phyloP scores from a whole-genome alignment of 2,329 filamentous ascomycete genomes.

The Amesomyces nigricolor region DNA sequence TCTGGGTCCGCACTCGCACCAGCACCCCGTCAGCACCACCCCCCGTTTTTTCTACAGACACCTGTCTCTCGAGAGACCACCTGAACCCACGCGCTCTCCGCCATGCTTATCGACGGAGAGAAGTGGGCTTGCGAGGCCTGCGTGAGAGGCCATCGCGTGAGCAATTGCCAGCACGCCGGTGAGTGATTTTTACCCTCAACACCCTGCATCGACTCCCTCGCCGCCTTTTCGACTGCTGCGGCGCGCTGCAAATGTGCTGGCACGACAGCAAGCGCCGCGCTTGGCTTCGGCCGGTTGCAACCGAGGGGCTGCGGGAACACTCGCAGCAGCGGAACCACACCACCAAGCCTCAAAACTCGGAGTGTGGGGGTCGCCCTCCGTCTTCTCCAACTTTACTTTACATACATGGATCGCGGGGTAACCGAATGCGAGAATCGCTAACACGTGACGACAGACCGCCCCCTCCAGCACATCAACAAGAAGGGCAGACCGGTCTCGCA shows the following conservation, averaged over 20 bases:
- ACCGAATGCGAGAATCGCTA: slow-evolving; percentile 12
- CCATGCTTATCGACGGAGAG: slow-evolving; percentile 86
- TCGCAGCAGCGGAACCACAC: slow-evolving; percentile 18
- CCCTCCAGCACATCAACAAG: slow-evolving; percentile 90
- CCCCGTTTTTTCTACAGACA: background rate
- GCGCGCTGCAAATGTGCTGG: slow-evolving; percentile 1
- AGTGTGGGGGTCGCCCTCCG: slow-evolving; percentile 7
- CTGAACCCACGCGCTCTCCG: slow-evolving; percentile 17
- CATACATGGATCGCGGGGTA: slow-evolving; percentile 6
- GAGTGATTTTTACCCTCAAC: slow-evolving; percentile 41
- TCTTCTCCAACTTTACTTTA: slow-evolving; percentile 8
- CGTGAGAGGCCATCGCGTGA: slow-evolving; percentile 96
- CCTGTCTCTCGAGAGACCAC: background rate
- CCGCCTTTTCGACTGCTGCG: slow-evolving; percentile 3
- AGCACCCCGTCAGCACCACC: background rate
- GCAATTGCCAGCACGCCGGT: slow-evolving; percentile 96
- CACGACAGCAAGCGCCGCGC: background rate
- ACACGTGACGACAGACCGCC: slow-evolving; percentile 61
- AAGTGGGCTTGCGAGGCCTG: slow-evolving; percentile 98
- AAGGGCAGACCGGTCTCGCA: slow-evolving; percentile 97
- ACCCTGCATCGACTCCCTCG: slow-evolving; percentile 3
- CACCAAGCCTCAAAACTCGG: background rate
- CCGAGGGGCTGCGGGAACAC: slow-evolving; percentile 22
- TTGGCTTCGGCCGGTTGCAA: slow-evolving; percentile 21
- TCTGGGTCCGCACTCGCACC: slow-evolving; percentile 2